Conservation (phyloP, 208 protist species). For the Acanthamoeba castellanii region DNA sequence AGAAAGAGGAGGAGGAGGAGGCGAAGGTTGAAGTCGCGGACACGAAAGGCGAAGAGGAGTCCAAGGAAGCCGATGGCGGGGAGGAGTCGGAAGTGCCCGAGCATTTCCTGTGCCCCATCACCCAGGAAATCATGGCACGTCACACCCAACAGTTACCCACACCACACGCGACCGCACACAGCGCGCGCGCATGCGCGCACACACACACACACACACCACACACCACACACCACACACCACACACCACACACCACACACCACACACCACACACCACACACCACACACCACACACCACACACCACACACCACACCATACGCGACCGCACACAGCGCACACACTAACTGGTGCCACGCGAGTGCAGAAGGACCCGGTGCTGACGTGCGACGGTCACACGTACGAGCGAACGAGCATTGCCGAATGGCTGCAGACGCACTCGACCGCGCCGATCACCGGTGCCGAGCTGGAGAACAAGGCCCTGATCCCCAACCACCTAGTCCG, state of each 20-base stretch:
- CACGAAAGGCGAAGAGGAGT: not conserved
- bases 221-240: too few species aligned
- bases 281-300: too few species aligned
- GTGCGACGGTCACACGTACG: slow-evolving; percentile 68
- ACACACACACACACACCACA: too few species aligned
- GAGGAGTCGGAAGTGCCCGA: slow-evolving; percentile 27
- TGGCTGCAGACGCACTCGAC: slow-evolving; percentile 65
- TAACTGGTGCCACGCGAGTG: not conserved
- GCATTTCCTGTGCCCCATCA: slow-evolving; percentile 65
- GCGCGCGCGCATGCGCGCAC: too few species aligned
- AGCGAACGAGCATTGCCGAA: slow-evolving; percentile 23
- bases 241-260: too few species aligned
- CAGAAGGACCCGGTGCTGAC: slow-evolving; percentile 64
- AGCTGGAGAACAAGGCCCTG: slow-evolving; percentile 66
- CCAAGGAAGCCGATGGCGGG: not conserved
- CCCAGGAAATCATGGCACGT: slow-evolving; percentile 69
- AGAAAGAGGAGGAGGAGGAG: not conserved
- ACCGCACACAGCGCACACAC: not conserved
- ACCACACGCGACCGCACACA: too few species aligned
- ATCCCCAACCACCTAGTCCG: slow-evolving; percentile 69
- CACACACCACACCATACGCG: too few species aligned
- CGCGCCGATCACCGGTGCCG: slow-evolving; percentile 32
- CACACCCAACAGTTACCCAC: not conserved
- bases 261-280: too few species aligned
- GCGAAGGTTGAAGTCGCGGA: not conserved